Conservation (phyloP, 345 rosid species). For the Citrus reticulata region DNA sequence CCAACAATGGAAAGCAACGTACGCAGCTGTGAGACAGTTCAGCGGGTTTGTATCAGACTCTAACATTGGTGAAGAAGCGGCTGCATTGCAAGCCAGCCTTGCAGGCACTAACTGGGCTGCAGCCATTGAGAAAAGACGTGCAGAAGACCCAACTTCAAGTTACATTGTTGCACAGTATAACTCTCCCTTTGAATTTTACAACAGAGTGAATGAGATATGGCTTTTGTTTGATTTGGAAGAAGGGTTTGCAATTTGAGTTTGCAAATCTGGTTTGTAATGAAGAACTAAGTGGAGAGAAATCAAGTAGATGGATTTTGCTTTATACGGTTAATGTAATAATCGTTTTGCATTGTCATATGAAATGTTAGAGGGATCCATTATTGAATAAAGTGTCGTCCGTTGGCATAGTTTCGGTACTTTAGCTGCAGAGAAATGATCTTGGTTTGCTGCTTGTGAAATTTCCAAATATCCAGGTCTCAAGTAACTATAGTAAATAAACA, state of each 20-base stretch:
- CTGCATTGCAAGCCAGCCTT: conserved; percentile 60
- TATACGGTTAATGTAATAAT: background rate
- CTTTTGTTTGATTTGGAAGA: conserved; percentile 42
- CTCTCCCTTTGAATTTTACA: conserved; percentile 70
- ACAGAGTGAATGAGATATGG: conserved; percentile 87
- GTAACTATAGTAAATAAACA: background rate
- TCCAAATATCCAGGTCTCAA: background rate
- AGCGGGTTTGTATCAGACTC: conserved; percentile 66
- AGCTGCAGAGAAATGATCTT: background rate
- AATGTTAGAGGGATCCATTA: background rate
- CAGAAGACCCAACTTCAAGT: conserved; percentile 22
- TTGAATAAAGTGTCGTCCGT: background rate
- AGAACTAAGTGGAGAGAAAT: background rate
- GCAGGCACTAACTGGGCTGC: conserved; percentile 55
- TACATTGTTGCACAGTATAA: conserved; percentile 85
- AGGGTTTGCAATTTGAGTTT: background rate
- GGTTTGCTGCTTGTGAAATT: background rate
- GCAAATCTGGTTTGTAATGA: background rate
- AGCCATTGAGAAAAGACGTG: conserved; percentile 51
- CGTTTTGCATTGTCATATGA: background rate
- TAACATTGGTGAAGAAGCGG: conserved; percentile 63
- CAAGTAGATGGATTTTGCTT: background rate
- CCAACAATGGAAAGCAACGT: conserved; percentile 50
- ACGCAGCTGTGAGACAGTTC: conserved; percentile 70
- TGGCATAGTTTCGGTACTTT: background rate